Evolutionary conservation across 768 basidiomycete genomes (phyloP).

Genomic region (Galerina sulciceps): DNA sequence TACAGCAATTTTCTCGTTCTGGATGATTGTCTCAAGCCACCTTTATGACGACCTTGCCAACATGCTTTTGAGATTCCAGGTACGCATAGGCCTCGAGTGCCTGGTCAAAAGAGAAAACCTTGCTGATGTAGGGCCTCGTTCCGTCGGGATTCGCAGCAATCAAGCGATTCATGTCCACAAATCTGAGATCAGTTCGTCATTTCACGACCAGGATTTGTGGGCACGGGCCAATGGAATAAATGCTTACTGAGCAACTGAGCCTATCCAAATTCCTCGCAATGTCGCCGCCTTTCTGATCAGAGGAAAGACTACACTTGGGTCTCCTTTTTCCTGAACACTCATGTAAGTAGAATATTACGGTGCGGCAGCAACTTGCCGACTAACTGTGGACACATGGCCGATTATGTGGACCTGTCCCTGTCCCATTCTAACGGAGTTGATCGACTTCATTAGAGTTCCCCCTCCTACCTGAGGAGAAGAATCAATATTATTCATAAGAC

Average conservation of each 20-base stretch:
- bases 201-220: not conserved
- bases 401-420: conserved; percentile 51
- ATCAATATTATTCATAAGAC: not conserved
- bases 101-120: conserved; percentile 62
- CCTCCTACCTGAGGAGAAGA: conserved; percentile 53
- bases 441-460: conserved; percentile 50
- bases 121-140: conserved; percentile 58
- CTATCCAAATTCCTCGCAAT: conserved; percentile 58
- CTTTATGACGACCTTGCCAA: conserved; percentile 66
- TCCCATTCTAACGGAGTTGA: conserved; percentile 40
- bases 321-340: conserved; percentile 22
- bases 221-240: not conserved
- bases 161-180: conserved; percentile 56
- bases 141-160: conserved; percentile 42
- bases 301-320: conserved; percentile 32
- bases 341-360: not conserved
- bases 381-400: conserved; percentile 51
- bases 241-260: conserved; percentile 57
- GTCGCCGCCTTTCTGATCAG: conserved; percentile 43
- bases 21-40: conserved; percentile 25
- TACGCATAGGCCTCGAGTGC: conserved; percentile 55
- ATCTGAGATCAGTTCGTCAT: conserved; percentile 34
- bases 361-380: not conserved
- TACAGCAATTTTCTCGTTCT: too few relatives aligned
- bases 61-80: conserved; percentile 57